Base-by-base conservation (phyloP, 2,329 filamentous ascomycete genomes). In the Lasiodiplodia theobromae region DNA sequence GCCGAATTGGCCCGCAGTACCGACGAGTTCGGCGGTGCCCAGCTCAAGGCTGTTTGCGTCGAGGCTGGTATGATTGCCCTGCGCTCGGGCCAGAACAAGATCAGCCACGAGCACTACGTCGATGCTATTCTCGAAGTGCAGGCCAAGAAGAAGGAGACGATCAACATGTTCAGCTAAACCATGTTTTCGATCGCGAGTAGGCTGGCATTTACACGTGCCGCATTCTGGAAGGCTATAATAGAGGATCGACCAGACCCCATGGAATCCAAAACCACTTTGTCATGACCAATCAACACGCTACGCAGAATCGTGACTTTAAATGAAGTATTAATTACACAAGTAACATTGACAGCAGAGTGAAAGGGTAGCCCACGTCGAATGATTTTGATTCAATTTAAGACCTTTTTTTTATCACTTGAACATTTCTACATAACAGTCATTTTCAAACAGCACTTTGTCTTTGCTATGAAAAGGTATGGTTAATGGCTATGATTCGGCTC, bases 51-150 rank as follows among this genome's bases (percentile, higher is more conserved):
- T 53, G 96, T 99, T 25, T 99, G 96, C 80, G 96, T 99, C 31
- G 96, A 99, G 84, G 96, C 96, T 64, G 96, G 96, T 79, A 99
- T 99, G 96, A 99, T 99, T 83, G 96, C 96, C 34, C 85, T 99
- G 77, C 89, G 96, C 74, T 93, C 91, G 80, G 96, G 96, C 70
- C 94, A 97, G 86, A 94, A 91, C 83, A 97, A 97, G 87, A 96
- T 99, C 77, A 92, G 92, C 70, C 96, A 99, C 80, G 96, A 99
- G 85, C 93, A 99, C 82, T 99, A 98, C 78, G 96, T 99, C 63
- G 96, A 99, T 85, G 96, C 96, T 70, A 98, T 99, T 80, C 88
- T 94, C 47, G 96, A 99, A 83, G 96, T 99, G 74, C 93, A 94
- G 81, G 90, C 91, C 71, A 90, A 97, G 90, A 97, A 97, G 91